phyloP scores from a whole-genome alignment of 73 alveolate species.

The Paramecium caudatum region DNA sequence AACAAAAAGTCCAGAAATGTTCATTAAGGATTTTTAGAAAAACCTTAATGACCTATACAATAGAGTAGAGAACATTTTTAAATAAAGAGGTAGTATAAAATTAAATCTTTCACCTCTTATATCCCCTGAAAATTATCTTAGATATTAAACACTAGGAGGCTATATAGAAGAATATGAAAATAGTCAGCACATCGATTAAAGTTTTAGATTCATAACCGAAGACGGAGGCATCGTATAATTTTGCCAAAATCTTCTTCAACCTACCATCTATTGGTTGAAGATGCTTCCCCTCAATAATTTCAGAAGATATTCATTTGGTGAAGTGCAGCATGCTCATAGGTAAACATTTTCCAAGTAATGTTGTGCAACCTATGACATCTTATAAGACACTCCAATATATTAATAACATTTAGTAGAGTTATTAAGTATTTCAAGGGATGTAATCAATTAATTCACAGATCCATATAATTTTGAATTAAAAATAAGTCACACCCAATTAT shows the following conservation, averaged over 20 bases:
- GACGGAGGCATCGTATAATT: conserved; percentile 32
- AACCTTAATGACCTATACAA: neutral
- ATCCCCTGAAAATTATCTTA: neutral
- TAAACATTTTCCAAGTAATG: neutral
- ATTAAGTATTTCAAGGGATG: neutral
- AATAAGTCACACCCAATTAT: conserved; percentile 39
- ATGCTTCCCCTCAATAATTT: neutral
- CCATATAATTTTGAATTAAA: conserved; percentile 23
- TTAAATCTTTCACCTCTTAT: conserved; percentile 2
- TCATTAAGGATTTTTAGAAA: conserved; percentile 48
- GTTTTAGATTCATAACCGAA: conserved; percentile 35
- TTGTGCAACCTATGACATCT: conserved; percentile 48
- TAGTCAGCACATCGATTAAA: neutral
- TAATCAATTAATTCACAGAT: neutral
- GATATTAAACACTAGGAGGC: neutral
- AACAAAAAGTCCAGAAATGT: neutral
- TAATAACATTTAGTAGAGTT: neutral
- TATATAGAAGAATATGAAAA: neutral
- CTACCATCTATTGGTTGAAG: neutral
- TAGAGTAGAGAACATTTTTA: conserved; percentile 37
- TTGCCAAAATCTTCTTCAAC: conserved; percentile 3
- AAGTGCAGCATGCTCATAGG: neutral
- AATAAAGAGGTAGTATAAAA: conserved; percentile 57
- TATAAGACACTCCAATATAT: neutral
- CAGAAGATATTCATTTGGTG: conserved; percentile 39